A percentile compares a stretch with the other conserved stretches of the same genome.
Conservation (phyloP, 441 rosid genomes). For the Macaranga tanarius region DNA sequence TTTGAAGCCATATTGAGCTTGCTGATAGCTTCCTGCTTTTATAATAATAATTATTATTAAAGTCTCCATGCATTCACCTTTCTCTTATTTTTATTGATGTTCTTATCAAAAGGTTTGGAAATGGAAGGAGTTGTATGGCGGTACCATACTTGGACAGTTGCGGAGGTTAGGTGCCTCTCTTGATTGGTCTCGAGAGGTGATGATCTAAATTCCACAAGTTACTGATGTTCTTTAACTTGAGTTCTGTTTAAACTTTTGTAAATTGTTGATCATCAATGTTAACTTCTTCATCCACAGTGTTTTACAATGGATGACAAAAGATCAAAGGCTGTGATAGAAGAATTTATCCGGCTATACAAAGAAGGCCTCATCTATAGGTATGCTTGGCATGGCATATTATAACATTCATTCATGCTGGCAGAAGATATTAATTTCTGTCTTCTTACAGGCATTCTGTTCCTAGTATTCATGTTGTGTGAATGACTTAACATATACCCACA, state of each 20-base stretch:
- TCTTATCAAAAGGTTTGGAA: slow-evolving; percentile 72
- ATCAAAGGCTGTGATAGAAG: slow-evolving; percentile 83
- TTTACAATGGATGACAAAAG: slow-evolving; percentile 93
- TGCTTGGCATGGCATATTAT: not conserved
- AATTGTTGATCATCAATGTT: not conserved
- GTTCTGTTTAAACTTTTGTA: not conserved
- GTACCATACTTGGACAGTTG: slow-evolving; percentile 64
- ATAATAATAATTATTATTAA: no score
- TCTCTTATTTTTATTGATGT: slow-evolving; percentile 15
- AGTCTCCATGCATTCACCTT: slow-evolving; percentile 8
- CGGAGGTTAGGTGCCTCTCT: slow-evolving; percentile 87
- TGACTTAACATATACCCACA: not conserved
- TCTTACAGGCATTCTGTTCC: not conserved
- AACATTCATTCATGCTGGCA: not conserved
- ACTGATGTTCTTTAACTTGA: not conserved
- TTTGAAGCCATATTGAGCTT: slow-evolving; percentile 2
- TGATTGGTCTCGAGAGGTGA: slow-evolving; percentile 98
- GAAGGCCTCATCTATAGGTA: slow-evolving; percentile 92
- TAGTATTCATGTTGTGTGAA: not conserved
- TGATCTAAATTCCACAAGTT: slow-evolving; percentile 4
- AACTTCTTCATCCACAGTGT: slow-evolving; percentile 44
- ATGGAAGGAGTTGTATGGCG: slow-evolving; percentile 79
- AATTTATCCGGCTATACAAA: slow-evolving; percentile 64
- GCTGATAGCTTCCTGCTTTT: not conserved
- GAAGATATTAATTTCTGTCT: not conserved